Conservation (phyloP, 257 asterid genomes). For the Gynochthodes officinalis region DNA sequence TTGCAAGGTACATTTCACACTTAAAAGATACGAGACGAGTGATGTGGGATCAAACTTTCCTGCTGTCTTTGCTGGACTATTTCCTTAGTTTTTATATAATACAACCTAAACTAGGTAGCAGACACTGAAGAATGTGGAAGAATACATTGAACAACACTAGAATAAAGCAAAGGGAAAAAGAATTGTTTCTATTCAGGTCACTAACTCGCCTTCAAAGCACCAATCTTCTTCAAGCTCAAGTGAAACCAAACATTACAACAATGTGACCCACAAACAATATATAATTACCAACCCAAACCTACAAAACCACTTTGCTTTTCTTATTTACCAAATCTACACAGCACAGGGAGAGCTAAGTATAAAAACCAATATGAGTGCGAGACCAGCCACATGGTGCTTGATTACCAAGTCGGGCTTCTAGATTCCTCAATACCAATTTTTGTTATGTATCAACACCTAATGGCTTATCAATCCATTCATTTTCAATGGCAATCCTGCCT, state of each 20-base stretch:
- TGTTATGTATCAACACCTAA: slow-evolving; percentile 38
- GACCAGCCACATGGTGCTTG: slow-evolving; percentile 18
- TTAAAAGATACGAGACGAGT: slow-evolving; percentile 6
- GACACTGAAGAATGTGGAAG: slow-evolving; percentile 26
- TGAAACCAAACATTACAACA: slow-evolving; percentile 30
- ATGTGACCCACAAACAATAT: slow-evolving; percentile 26
- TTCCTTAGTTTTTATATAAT: slow-evolving; percentile 15
- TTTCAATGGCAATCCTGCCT: slow-evolving; percentile 51
- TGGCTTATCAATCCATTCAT: slow-evolving; percentile 68
- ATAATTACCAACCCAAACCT: slow-evolving; percentile 33
- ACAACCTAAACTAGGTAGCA: slow-evolving; percentile 27
- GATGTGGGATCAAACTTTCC: slow-evolving; percentile 18
- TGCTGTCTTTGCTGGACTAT: slow-evolving; percentile 20
- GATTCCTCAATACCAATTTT: not conserved
- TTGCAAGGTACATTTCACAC: slow-evolving; percentile 21
- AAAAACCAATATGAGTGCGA: slow-evolving; percentile 22
- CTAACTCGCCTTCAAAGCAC: slow-evolving; percentile 17
- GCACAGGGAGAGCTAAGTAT: slow-evolving; percentile 21
- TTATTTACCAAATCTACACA: slow-evolving; percentile 39
- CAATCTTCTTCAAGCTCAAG: slow-evolving; percentile 33
- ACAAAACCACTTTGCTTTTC: slow-evolving; percentile 41
- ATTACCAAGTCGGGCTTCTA: slow-evolving; percentile 15
- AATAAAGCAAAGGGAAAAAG: slow-evolving; percentile 18
- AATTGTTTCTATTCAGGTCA: slow-evolving; percentile 33
- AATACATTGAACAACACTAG: slow-evolving; percentile 28